Conservation (phyloP, 371 early-diverging fungal genomes). For the Amoeboaphelidium protococcarum region DNA sequence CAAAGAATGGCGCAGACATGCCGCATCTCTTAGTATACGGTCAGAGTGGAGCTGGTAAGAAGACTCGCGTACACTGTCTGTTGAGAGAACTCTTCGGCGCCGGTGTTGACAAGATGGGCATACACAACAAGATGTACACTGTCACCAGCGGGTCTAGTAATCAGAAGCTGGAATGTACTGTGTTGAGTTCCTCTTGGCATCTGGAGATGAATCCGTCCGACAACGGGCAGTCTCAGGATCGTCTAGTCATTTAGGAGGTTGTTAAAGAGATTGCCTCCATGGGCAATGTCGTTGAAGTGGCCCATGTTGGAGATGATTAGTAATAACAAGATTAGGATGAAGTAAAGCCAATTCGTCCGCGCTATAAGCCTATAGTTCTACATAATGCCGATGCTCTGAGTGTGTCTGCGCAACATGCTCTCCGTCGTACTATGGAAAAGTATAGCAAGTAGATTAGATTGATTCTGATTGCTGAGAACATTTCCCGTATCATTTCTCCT, state of each 20-base stretch:
- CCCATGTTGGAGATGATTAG: conserved; percentile 57
- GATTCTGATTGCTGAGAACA: conserved; percentile 70
- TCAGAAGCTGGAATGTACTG: not conserved
- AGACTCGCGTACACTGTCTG: conserved; percentile 66
- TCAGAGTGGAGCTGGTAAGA: conserved; percentile 88
- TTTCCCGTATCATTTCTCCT: conserved; percentile 80
- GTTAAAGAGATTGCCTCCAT: conserved; percentile 96
- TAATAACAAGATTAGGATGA: conserved; percentile 19
- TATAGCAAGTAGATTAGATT: conserved; percentile 80
- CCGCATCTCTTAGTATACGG: conserved; percentile 95
- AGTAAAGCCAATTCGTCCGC: not conserved
- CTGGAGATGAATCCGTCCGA: conserved; percentile 24
- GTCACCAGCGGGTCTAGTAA: too few relatives aligned
- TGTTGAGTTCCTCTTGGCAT: not conserved
- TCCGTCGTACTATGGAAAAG: conserved; percentile 98
- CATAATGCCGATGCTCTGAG: conserved; percentile 85
- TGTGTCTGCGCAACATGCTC: conserved; percentile 88
- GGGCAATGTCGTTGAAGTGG: conserved; percentile 63
- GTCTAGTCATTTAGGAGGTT: conserved; percentile 81
- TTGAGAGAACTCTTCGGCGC: conserved; percentile 66
- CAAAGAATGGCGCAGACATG: conserved; percentile 27
- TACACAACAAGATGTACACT: too few relatives aligned
- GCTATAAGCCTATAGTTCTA: conserved; percentile 55
- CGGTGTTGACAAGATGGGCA: conserved; percentile 82
- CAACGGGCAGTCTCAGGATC: conserved; percentile 72